These are phyloP conservation scores for Leccinum uliginosum DNA, from an alignment of 768 basidiomycete species.

Conservation along the genomic window DNA sequence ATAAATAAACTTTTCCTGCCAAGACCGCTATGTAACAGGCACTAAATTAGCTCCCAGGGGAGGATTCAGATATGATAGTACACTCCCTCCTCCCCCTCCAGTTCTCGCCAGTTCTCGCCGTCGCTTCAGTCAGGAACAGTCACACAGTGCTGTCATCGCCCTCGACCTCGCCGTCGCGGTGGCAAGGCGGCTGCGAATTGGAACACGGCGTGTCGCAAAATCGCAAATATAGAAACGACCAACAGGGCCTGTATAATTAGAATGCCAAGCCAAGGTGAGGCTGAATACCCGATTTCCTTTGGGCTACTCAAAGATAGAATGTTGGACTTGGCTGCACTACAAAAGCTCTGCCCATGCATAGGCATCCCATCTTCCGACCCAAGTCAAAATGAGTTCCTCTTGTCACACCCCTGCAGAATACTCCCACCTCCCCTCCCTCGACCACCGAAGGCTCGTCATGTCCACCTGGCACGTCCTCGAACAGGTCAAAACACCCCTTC, in stretches of 20 bases:
- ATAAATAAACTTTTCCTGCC: conserved; percentile 31
- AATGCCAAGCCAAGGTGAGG: conserved; percentile 41
- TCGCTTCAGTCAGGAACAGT: background rate
- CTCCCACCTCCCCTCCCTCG: conserved; percentile 15
- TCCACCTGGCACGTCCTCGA: conserved; percentile 45
- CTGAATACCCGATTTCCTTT: conserved; percentile 29
- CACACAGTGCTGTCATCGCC: background rate
- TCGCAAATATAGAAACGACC: conserved; percentile 19
- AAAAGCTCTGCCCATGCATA: conserved; percentile 30
- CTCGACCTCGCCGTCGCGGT: background rate
- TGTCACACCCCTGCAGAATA: conserved; percentile 16
- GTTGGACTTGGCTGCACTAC: conserved; percentile 42
- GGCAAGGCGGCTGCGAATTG: background rate
- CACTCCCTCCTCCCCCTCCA: background rate
- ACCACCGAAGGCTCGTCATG: conserved; percentile 34
- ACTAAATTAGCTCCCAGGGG: conserved; percentile 22
- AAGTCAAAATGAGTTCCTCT: conserved; percentile 27
- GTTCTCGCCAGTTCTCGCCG: background rate
- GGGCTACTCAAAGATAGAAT: conserved; percentile 43
- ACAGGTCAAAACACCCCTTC: conserved; percentile 32
- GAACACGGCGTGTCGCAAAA: conserved; percentile 5
- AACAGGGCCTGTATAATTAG: conserved; percentile 34
- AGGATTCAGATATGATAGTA: background rate
- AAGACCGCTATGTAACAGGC: conserved; percentile 30
- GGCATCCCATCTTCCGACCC: conserved; percentile 13